Evolutionary conservation across 2,329 filamentous ascomycete species (phyloP).

Genomic region (Colletotrichum destructivum): DNA sequence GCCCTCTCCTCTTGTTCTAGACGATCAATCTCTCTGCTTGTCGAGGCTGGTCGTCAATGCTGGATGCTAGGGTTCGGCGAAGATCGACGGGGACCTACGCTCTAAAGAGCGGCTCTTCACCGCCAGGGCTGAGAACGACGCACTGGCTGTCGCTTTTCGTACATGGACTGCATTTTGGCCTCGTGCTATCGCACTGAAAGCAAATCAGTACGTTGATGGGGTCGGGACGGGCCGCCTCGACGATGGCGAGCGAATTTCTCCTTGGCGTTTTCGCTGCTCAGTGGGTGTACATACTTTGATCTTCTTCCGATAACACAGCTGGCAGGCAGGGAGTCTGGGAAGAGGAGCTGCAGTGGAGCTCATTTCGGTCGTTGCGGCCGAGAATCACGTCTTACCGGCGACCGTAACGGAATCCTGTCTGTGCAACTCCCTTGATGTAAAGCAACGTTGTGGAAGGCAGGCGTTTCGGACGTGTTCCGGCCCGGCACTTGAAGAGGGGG

Average conservation of each 20-base stretch:
- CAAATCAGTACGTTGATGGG: background rate
- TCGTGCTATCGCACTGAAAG: constrained; percentile 48
- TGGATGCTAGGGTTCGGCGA: background rate
- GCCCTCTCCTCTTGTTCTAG: constrained; percentile 44
- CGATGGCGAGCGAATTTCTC: no score
- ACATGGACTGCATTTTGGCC: constrained; percentile 50
- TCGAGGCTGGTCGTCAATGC: background rate
- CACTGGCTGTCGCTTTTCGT: constrained; percentile 47
- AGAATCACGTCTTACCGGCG: background rate
- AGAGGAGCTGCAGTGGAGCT: constrained; percentile 4
- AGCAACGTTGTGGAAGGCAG: background rate
- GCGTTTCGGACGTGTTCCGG: constrained; percentile 28
- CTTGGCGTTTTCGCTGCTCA: background rate
- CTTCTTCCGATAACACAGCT: constrained; percentile 39
- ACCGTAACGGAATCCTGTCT: no score
- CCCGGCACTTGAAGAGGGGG: background rate
- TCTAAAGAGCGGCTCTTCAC: constrained; percentile 45
- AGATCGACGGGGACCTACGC: constrained; percentile 36
- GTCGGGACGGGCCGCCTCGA: background rate
- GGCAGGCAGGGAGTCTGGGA: constrained; percentile 37
- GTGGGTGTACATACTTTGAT: constrained; percentile 28
- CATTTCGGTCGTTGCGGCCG: constrained; percentile 18
- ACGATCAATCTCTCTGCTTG: constrained; percentile 44
- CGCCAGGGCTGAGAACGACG: constrained; percentile 47
- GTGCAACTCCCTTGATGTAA: background rate